Percentiles rank a stretch among this genome's conserved stretches.
Evolutionary conservation across 225 moss, liverwort and hornwort species (phyloP).

Genomic region (Neckera pumila): DNA sequence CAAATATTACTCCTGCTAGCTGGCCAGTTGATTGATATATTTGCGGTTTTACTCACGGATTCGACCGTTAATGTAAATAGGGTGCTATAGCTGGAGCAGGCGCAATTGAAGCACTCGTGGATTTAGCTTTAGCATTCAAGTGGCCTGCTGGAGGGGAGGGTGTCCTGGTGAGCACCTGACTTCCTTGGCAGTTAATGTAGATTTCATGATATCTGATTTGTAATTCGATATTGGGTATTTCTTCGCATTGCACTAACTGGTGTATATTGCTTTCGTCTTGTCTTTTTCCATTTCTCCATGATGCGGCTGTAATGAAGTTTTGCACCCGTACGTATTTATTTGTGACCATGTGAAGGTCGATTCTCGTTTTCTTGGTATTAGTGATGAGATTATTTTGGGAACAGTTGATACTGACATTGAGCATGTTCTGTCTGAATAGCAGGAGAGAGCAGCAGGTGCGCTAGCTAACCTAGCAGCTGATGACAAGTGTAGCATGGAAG

Average conservation of each 20-base stretch:
- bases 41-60: not conserved
- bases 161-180: slow-evolving; percentile 56
- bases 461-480: slow-evolving; percentile 92
- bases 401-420: slow-evolving; percentile 7
- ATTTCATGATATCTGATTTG: not conserved
- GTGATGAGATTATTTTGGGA: not conserved
- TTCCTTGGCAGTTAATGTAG: not conserved
- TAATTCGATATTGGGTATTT: not conserved
- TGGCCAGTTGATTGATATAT: not conserved
- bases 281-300: not conserved
- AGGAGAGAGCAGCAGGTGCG: slow-evolving; percentile 97
- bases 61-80: slow-evolving; percentile 14
- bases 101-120: slow-evolving; percentile 87
- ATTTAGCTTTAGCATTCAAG: slow-evolving; percentile 48
- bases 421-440: slow-evolving; percentile 20
- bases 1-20: not conserved
- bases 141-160: slow-evolving; percentile 87
- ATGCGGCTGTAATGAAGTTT: not conserved
- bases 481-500: slow-evolving; percentile 97
- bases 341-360: not conserved
- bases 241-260: not conserved
- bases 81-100: slow-evolving; percentile 89
- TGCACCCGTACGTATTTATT: not conserved
- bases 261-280: not conserved
- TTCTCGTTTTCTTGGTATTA: not conserved